Evolutionary conservation across 75 land plant species (phyloP), one percentile per base, ranked within the genome.

Genomic region (Pinus albicaulis): DNA sequence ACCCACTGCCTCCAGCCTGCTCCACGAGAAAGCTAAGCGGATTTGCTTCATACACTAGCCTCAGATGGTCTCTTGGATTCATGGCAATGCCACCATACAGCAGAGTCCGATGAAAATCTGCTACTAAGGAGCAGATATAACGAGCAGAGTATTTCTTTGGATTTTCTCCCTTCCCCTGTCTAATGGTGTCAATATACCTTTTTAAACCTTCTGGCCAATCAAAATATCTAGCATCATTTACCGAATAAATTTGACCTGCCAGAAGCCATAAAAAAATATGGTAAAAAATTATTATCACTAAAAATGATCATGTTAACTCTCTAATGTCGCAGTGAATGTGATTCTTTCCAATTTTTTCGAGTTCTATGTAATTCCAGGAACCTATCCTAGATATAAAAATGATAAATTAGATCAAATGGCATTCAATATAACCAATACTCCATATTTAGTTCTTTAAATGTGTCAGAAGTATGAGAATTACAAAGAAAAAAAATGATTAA

Each of bases 111-210:
- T 97, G 99, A 68, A 97, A 87, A 81, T 97, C 99, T 41, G 99
- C 99, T 59, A 97, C 99, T 56, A 97, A 75, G 22, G 99, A 97
- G 53, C 98, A 97, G 58, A 97, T 95, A 62, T 95, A 97, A 57
- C 95, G 89, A 31, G 98, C 95, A 41, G 99, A 97, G 72, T 97
- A 97, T 73, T 93, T 95, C 82, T 93, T 95, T n/a, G 98, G 91
- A 65, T 84, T 79, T 76, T 88, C 82, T 5, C 99, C 99, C 72
- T 94, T 90, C 41, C 99, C 99, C 78, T 92, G 98, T 69, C 99
- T 84, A 26, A 97, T 82, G 36, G 91, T 89, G 76, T 97, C 99
- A 61, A 97, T 92, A 61, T 97, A 97, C 23, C 41, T 75, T 74
- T 88, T 84, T 53, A 97, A 69, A 12, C 96, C 98, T 74, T 89